Evolutionary conservation across 2,329 filamentous ascomycete genomes (phyloP).

Genomic region (Sclerotinia borealis): DNA sequence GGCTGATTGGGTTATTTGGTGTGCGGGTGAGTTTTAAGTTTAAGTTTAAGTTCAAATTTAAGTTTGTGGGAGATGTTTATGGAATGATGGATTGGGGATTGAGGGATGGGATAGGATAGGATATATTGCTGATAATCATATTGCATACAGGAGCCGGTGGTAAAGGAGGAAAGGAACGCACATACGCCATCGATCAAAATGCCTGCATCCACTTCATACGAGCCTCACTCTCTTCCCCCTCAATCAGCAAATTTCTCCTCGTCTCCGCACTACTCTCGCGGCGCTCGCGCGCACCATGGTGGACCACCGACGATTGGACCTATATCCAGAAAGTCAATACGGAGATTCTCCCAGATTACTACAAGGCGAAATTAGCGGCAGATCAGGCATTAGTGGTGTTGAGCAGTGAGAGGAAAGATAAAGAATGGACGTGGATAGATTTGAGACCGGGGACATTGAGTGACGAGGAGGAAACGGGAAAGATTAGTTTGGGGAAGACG

Average conservation of each 20-base stretch:
- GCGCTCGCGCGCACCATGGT: conserved; percentile 48
- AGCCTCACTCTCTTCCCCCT: conserved; percentile 48
- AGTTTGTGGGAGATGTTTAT: background rate
- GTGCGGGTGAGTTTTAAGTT: conserved; percentile 45
- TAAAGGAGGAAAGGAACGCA: conserved; percentile 51
- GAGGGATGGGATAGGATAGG: background rate
- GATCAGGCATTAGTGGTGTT: conserved; percentile 51
- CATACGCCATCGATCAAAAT: conserved; percentile 55
- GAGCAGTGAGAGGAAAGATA: conserved; percentile 34
- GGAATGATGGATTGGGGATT: too few relatives aligned
- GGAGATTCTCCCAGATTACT: conserved; percentile 46
- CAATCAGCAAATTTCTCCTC: conserved; percentile 56
- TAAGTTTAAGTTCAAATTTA: background rate
- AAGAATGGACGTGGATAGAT: conserved; percentile 38
- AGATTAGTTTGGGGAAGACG: conserved; percentile 38
- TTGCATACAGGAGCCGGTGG: conserved; percentile 46
- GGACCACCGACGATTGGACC: conserved; percentile 43
- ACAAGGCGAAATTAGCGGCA: conserved; percentile 53
- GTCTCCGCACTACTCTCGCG: conserved; percentile 56
- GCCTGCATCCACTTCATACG: conserved; percentile 58
- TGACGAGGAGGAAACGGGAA: conserved; percentile 41
- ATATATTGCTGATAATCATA: background rate
- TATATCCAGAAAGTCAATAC: conserved; percentile 36
- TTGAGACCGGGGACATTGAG: conserved; percentile 49
- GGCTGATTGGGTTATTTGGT: conserved; percentile 63